Base-by-base conservation (phyloP, 345 rosid genomes). In the Lepidium africanum region DNA sequence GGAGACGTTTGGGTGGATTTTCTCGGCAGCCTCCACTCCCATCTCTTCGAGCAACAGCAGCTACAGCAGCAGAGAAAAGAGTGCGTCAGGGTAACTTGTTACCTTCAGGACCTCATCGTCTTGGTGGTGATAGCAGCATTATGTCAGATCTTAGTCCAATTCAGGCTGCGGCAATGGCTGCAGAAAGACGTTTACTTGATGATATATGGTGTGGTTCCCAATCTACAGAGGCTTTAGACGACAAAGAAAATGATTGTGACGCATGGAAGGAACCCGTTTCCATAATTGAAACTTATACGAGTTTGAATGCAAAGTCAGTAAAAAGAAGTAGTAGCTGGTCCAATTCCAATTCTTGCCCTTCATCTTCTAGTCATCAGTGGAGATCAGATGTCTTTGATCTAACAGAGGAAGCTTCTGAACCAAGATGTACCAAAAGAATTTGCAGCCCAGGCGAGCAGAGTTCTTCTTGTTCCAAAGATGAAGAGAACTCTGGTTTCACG, bases 141-240 rank as follows among this genome's bases (percentile, higher is more conserved):
- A 94, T 83, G 99, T 81, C 36, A 59, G 87, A 86, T 33, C 96
- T 91, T 48, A 88, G 85, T 77, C 99, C 97, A 52, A 63, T 81
- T 23, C 97, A 91, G 80, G 99, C 97, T 53, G 96, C 96, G 58
- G 96, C 95, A 3, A 88, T 91, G 96, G 99, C 97, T 50, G 95
- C 96, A 12, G 97, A 91, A 86, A 94, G 96, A 74, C 80, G 97
- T 65, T 66, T 85, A 13, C 86, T 81, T 76, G 96, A 91, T 81
- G 96, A 88, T 59, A 74, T 94, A 11, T 86, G 96, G 92, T 89
- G 97, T 67, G 97, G 84, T 64, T 94, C 95, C 52, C 82, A 78
- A 46, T 76, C 78, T 27, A 72, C 70, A 41, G 91, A 79, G 71
- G 74, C 21, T 68, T 65, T 57, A 10, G 81, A 61, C 72, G 88